These are phyloP conservation scores for Exsudoporus frostii DNA, from an alignment of 768 basidiomycete genomes.

Conservation along the genomic window DNA sequence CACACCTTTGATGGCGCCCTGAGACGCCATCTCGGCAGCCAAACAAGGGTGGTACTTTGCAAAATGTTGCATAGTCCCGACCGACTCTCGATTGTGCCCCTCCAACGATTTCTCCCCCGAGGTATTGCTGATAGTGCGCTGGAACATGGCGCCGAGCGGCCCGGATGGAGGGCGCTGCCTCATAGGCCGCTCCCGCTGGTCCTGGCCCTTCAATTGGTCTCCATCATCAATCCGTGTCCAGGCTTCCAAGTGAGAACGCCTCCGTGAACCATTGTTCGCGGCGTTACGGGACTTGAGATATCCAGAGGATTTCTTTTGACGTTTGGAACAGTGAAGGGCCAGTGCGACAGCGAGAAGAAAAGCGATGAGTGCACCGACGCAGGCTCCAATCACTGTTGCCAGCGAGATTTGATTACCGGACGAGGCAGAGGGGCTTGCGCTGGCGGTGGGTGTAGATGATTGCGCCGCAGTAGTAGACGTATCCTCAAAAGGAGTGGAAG, in stretches of 20 bases:
- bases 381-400: slow-evolving; percentile 59
- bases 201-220: slow-evolving; percentile 44
- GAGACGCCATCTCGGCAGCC: slow-evolving; percentile 49
- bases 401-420: slow-evolving; percentile 26
- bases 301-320: slow-evolving; percentile 25
- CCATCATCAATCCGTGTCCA: slow-evolving; percentile 58
- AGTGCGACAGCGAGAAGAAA: slow-evolving; percentile 50
- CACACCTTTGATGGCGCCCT: slow-evolving; percentile 20
- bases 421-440: slow-evolving; percentile 6
- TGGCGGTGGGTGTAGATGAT: slow-evolving; percentile 11
- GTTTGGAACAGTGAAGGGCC: slow-evolving; percentile 52
- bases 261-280: slow-evolving; percentile 43
- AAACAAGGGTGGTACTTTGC: slow-evolving; percentile 57
- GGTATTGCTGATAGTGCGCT: slow-evolving; percentile 50
- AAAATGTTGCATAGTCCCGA: slow-evolving; percentile 41
- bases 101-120: slow-evolving; percentile 47
- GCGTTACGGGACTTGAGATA: slow-evolving; percentile 36
- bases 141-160: slow-evolving; percentile 61
- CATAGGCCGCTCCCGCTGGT: slow-evolving; percentile 34
- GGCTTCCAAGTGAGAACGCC: slow-evolving; percentile 41
- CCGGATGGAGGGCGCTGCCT: slow-evolving; percentile 39
- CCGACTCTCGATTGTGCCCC: slow-evolving; percentile 32
- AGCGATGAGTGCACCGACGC: slow-evolving; percentile 55
- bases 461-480: neutral
- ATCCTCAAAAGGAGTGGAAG: neutral